These are phyloP conservation scores for Lentinula guzmanii DNA, from an alignment of 768 basidiomycete species.

Conservation along the genomic window DNA sequence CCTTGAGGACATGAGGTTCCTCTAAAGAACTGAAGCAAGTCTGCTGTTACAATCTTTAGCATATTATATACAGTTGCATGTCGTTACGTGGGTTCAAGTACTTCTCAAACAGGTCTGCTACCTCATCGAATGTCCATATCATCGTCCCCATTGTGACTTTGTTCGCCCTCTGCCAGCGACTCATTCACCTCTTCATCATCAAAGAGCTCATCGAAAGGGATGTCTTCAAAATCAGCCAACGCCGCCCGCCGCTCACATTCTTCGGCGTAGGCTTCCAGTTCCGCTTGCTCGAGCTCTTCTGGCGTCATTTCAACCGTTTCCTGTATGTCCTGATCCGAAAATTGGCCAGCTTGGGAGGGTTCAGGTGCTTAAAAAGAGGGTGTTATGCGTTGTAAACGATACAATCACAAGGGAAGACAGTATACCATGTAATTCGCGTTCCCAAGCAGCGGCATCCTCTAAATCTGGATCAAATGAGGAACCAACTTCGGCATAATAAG, in stretches of 20 bases:
- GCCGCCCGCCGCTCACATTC: conserved; percentile 36
- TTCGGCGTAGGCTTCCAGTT: conserved; percentile 54
- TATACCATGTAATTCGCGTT: conserved; percentile 44
- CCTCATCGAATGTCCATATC: conserved; percentile 21
- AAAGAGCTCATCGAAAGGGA: conserved; percentile 32
- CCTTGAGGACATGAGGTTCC: no score
- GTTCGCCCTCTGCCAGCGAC: background rate
- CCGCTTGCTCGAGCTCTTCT: conserved; percentile 49
- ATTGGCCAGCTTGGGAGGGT: conserved; percentile 5
- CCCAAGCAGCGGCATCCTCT: conserved; percentile 60
- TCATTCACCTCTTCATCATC: background rate
- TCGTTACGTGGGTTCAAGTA: no score
- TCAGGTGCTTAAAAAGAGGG: background rate
- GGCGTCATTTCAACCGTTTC: conserved; percentile 24
- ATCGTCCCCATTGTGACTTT: conserved; percentile 15
- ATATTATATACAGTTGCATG: no score
- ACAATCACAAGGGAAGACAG: background rate
- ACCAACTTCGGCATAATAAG: conserved; percentile 64
- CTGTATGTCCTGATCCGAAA: background rate
- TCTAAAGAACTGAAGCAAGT: no score
- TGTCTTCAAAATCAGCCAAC: conserved; percentile 41
- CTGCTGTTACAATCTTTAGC: no score
- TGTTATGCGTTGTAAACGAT: background rate
- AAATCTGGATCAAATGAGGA: conserved; percentile 73
- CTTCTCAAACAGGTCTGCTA: no score